Conservation (phyloP, 208 protist species). For the Acanthamoeba castellanii region DNA sequence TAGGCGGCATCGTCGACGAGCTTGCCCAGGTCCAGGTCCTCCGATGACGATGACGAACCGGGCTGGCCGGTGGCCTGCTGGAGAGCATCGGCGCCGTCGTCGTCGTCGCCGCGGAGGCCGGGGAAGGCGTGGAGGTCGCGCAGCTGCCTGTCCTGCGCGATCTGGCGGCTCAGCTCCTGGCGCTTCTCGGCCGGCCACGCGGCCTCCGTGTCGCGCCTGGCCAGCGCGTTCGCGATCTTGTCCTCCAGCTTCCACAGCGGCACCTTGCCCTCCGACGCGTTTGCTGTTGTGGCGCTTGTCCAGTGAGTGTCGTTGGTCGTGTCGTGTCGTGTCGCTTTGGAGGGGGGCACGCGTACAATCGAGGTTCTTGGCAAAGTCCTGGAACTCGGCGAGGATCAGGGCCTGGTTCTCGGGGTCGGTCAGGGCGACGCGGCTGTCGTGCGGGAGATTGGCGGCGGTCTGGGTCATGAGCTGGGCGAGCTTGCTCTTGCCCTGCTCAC, state of each 20-base stretch:
- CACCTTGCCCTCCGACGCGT: neutral
- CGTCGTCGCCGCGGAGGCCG: neutral
- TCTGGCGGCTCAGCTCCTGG: neutral
- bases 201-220: neutral
- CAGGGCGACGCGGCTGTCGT: neutral
- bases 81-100: neutral
- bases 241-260: conserved; percentile 39
- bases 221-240: neutral
- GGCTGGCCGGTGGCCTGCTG: too few relatives aligned
- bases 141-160: neutral
- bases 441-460: too few relatives aligned
- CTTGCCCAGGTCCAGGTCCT: neutral
- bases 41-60: neutral
- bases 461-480: neutral
- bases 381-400: neutral
- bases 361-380: conserved; percentile 4
- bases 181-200: neutral
- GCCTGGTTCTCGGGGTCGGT: neutral
- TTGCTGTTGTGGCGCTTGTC: neutral
- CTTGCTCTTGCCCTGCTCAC: neutral
- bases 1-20: neutral
- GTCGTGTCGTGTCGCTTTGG: neutral
- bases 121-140: neutral
- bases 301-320: neutral
- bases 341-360: neutral